These are phyloP conservation scores for Cephalotrichum gorgonifer DNA, from an alignment of 2,329 filamentous ascomycete species.

Conservation along the genomic window DNA sequence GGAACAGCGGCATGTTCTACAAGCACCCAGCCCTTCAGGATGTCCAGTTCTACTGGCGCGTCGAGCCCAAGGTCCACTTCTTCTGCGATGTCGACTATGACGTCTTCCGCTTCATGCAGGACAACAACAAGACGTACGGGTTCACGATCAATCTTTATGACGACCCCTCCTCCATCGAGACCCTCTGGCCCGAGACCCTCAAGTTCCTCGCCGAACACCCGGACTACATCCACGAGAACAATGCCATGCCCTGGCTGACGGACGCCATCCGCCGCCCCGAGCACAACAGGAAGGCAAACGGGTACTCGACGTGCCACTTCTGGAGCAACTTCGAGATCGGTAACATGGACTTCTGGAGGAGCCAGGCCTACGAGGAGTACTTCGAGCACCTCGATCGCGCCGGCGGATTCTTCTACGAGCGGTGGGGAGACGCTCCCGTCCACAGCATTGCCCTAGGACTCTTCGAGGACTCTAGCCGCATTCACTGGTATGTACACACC, in stretches of 20 bases:
- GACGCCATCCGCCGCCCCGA: constrained; percentile 68
- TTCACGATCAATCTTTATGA: constrained; percentile 98
- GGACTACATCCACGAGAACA: constrained; percentile 71
- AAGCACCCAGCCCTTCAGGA: constrained; percentile 80
- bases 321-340: constrained; percentile 99
- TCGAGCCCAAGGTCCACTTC: constrained; percentile 97
- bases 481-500: constrained; percentile 71
- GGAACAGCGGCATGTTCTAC: constrained; percentile 98
- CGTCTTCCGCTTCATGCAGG: constrained; percentile 94
- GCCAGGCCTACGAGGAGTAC: constrained; percentile 85
- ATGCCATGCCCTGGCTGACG: constrained; percentile 78
- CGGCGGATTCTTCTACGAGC: constrained; percentile 96
- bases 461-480: constrained; percentile 81
- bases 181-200: constrained; percentile 88
- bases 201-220: constrained; percentile 84
- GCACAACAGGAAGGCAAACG: constrained; percentile 71
- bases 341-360: constrained; percentile 86
- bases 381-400: constrained; percentile 91
- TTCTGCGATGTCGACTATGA: constrained; percentile 99
- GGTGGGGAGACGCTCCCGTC: constrained; percentile 96
- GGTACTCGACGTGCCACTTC: constrained; percentile 97
- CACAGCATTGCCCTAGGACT: constrained; percentile 88
- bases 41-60: constrained; percentile 92
- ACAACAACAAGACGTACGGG: constrained; percentile 97
- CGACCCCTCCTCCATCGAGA: constrained; percentile 72